Conservation (phyloP, 176 grass and related monocot species). For the sorghum (Sorghum bicolor) region Sorghum_bicolor_NCBIv3 NC_012875.2:53170501-53171000, state of each 20-base stretch:
- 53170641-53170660: slow-evolving; percentile 26
- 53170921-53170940: slow-evolving; percentile 42
- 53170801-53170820: slow-evolving; percentile 75
- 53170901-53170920: slow-evolving; percentile 56
- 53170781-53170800: slow-evolving; percentile 65
- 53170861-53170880: slow-evolving; percentile 51
- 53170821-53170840: slow-evolving; percentile 64
- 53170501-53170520: slow-evolving; percentile 11
- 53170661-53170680: slow-evolving; percentile 17
- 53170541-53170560: background rate
- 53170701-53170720: slow-evolving; percentile 21
- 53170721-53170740: slow-evolving; percentile 20
- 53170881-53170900: slow-evolving; percentile 61
- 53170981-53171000: slow-evolving; percentile 43
- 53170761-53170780: slow-evolving; percentile 20
- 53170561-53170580: slow-evolving; percentile 22
- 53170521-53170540: slow-evolving; percentile 12
- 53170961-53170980: slow-evolving; percentile 53
- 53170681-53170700: slow-evolving; percentile 24
- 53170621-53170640: background rate
- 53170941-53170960: slow-evolving; percentile 45
- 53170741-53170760: slow-evolving; percentile 9
- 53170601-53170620: slow-evolving; percentile 26
- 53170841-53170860: slow-evolving; percentile 35
- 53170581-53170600: slow-evolving; percentile 14